A percentile compares a stretch with the other conserved stretches of the same genome.
These are phyloP conservation scores for Endocalyx cinctus DNA, from an alignment of 2,329 filamentous ascomycete genomes.

Conservation along the genomic window DNA sequence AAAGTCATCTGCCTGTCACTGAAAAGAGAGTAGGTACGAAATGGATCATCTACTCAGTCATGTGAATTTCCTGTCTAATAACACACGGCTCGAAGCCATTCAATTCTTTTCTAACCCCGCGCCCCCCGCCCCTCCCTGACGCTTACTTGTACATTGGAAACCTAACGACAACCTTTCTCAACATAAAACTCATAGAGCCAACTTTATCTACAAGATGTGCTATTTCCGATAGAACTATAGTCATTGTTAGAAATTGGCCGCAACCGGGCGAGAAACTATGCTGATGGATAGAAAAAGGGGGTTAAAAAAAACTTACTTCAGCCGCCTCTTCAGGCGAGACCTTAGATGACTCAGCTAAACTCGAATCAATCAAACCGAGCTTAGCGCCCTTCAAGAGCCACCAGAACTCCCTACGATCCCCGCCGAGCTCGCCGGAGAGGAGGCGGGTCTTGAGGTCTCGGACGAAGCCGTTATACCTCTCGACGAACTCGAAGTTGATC, in stretches of 20 bases:
- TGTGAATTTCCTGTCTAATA: too few relatives aligned
- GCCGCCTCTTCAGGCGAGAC: conserved; percentile 69
- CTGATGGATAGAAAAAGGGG: too few relatives aligned
- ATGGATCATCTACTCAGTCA: too few relatives aligned
- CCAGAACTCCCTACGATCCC: conserved; percentile 81
- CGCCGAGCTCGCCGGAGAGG: conserved; percentile 64
- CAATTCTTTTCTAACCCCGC: too few relatives aligned
- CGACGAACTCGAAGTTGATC: conserved; percentile 69
- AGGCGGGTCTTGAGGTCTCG: conserved; percentile 67
- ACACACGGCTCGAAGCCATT: too few relatives aligned
- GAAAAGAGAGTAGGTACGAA: too few relatives aligned
- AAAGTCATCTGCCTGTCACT: too few relatives aligned
- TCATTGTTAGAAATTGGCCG: neutral
- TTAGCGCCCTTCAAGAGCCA: conserved; percentile 61
- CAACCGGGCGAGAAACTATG: too few relatives aligned
- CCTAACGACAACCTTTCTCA: too few relatives aligned
- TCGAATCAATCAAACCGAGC: conserved; percentile 68
- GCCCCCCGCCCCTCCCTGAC: too few relatives aligned
- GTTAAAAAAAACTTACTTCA: conserved; percentile 38
- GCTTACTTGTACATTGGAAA: too few relatives aligned
- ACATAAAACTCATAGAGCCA: too few relatives aligned
- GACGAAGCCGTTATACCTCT: conserved; percentile 71
- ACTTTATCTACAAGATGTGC: neutral
- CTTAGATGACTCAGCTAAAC: conserved; percentile 57
- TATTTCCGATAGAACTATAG: conserved; percentile 21